These are phyloP conservation scores for Hortiboletus rubellus DNA, from an alignment of 1,284 basidiomycete genomes.

Conservation along the genomic window DNA sequence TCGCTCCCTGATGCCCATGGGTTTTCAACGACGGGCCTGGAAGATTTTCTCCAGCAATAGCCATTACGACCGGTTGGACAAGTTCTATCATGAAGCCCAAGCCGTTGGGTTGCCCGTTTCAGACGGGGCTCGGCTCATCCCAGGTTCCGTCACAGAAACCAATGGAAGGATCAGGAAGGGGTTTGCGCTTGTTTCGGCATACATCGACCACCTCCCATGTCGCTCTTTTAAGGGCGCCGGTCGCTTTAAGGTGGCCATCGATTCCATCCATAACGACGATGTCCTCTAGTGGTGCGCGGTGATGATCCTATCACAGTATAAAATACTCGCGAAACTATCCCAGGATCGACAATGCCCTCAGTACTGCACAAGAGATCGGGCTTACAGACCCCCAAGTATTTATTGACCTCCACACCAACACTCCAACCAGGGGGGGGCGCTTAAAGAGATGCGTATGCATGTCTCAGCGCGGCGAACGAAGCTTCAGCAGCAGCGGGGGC, in stretches of 20 bases:
- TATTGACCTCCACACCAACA: neutral
- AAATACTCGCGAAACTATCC: neutral
- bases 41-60: neutral
- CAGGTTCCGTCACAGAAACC: neutral
- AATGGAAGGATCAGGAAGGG: neutral
- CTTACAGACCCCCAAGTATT: neutral
- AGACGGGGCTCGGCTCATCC: fast-evolving
- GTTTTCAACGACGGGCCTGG: neutral
- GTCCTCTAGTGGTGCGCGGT: neutral
- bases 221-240: neutral
- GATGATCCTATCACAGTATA: neutral
- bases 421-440: too few relatives aligned
- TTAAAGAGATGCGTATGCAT: neutral
- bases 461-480: neutral
- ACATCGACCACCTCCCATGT: neutral
- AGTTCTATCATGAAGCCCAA: fast-evolving
- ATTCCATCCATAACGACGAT: neutral
- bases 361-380: neutral
- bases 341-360: neutral
- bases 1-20: neutral
- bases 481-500: too few relatives aligned
- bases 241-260: neutral
- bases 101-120: neutral
- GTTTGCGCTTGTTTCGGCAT: neutral
- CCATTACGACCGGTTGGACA: neutral